phyloP scores from a whole-genome alignment of 176 grass and related monocot species.

The Tillandsia fasciculata region DNA sequence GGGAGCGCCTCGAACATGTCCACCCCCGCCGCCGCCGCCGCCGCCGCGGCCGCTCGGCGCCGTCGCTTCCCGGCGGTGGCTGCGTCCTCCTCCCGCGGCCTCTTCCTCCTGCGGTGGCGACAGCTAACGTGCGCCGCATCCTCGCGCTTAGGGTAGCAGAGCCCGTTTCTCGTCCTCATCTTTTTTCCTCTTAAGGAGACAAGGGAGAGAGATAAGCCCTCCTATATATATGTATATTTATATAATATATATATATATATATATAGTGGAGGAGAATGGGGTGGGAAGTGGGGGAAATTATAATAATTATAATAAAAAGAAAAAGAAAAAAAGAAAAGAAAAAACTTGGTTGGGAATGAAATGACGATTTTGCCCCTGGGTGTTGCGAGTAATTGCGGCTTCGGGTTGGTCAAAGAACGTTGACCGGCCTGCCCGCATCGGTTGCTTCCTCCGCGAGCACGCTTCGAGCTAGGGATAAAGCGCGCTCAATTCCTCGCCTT shows the following conservation, averaged over 20 bases:
- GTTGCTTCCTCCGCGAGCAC: conserved; percentile 15
- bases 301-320: not conserved
- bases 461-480: conserved; percentile 1
- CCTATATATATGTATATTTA: not conserved
- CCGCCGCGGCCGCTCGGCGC: not conserved
- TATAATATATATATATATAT: not conserved
- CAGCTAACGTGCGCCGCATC: not conserved
- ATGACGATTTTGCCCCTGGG: conserved; percentile 13
- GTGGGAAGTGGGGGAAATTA: not conserved
- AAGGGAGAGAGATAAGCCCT: not conserved
- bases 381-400: not conserved
- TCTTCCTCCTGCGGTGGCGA: conserved; percentile 18
- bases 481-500: not conserved
- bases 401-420: conserved; percentile 18
- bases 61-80: not conserved
- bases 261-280: conserved; percentile 1
- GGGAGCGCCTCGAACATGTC: conserved; percentile 54
- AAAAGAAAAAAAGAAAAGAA: not conserved
- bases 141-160: not conserved
- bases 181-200: not conserved
- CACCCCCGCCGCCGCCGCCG: not conserved
- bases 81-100: not conserved
- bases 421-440: conserved; percentile 21
- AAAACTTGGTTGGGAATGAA: not conserved
- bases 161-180: conserved; percentile 14